These are phyloP conservation scores for Sporothrix variecibatus DNA, from an alignment of 2,329 filamentous ascomycete genomes.

Conservation along the genomic window DNA sequence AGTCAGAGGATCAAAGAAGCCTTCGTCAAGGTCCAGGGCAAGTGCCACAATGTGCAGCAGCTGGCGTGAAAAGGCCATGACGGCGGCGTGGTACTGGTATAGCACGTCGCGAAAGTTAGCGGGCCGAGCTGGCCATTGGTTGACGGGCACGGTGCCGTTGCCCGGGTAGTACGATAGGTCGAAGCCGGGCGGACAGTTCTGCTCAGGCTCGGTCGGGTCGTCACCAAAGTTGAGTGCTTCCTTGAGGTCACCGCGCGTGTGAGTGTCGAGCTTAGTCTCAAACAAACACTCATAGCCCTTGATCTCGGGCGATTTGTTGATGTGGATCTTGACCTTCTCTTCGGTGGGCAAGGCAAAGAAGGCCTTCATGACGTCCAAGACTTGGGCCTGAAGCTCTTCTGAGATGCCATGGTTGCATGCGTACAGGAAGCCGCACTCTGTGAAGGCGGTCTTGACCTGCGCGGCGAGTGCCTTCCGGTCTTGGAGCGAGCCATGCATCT, in stretches of 20 bases:
- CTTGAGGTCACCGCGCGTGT: conserved; percentile 35
- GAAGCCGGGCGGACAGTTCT: conserved; percentile 35
- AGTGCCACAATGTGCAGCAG: conserved; percentile 32
- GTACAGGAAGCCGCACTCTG: conserved; percentile 29
- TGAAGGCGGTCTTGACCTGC: not conserved
- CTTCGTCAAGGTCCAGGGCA: conserved; percentile 31
- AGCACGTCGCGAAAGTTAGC: conserved; percentile 40
- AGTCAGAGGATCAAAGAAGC: conserved; percentile 45
- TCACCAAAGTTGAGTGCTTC: conserved; percentile 41
- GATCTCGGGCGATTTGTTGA: conserved; percentile 41
- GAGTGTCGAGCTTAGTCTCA: conserved; percentile 39
- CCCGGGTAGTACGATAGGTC: not conserved
- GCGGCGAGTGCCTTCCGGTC: conserved; percentile 7
- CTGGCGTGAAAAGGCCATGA: conserved; percentile 28
- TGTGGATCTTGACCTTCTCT: conserved; percentile 37
- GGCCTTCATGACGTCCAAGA: conserved; percentile 21
- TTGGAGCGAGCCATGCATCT: conserved; percentile 5
- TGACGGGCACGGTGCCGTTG: conserved; percentile 37
- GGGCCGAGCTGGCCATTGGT: conserved; percentile 39
- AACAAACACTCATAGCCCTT: conserved; percentile 41
- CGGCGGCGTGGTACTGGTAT: conserved; percentile 39
- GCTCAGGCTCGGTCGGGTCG: conserved; percentile 42
- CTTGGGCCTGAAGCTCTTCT: conserved; percentile 14
- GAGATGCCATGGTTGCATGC: conserved; percentile 31
- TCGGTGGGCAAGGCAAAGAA: conserved; percentile 29